Conservation (phyloP, 768 basidiomycete genomes). For the Mycena venus region DNA sequence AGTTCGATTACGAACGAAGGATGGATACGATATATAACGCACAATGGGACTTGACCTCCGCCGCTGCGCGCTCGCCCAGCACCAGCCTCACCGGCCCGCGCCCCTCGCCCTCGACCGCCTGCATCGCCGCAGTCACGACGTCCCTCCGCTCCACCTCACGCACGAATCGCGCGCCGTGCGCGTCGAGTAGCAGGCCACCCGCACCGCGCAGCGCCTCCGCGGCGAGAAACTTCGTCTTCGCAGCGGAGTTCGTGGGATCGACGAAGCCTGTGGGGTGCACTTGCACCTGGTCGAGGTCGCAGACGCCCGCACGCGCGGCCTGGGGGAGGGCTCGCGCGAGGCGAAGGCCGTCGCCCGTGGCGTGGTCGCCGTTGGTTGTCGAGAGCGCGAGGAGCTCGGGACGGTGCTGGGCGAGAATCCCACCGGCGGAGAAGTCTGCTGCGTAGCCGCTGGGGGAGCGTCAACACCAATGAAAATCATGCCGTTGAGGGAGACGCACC, state of each 20-base stretch:
- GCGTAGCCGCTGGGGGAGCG: slow-evolving; percentile 41
- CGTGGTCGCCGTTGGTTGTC: slow-evolving; percentile 44
- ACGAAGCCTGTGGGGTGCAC: slow-evolving; percentile 80
- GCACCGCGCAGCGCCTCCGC: slow-evolving; percentile 88
- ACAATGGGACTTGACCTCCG: slow-evolving; percentile 39
- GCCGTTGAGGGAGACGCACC: slow-evolving; percentile 34
- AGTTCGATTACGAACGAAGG: not conserved
- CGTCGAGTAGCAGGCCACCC: slow-evolving; percentile 80
- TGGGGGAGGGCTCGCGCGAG: slow-evolving; percentile 35
- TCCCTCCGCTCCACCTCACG: slow-evolving; percentile 79
- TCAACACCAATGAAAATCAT: too few species aligned
- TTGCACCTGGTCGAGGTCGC: slow-evolving; percentile 43
- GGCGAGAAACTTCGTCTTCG: slow-evolving; percentile 84
- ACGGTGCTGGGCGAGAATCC: slow-evolving; percentile 37
- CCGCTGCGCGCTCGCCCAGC: slow-evolving; percentile 31
- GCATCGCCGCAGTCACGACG: slow-evolving; percentile 39
- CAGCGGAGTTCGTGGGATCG: slow-evolving; percentile 78
- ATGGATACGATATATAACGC: not conserved
- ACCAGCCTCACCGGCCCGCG: slow-evolving; percentile 39
- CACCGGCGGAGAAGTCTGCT: slow-evolving; percentile 38
- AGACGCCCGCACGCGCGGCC: slow-evolving; percentile 22
- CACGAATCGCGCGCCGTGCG: slow-evolving; percentile 77
- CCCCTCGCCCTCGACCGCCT: slow-evolving; percentile 32
- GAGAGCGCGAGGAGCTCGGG: slow-evolving; percentile 42
- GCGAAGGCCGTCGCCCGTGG: slow-evolving; percentile 41